Evolutionary conservation across 495 filamentous ascomycete species (phyloP).

Genomic region (Podospora anserina): DNA sequence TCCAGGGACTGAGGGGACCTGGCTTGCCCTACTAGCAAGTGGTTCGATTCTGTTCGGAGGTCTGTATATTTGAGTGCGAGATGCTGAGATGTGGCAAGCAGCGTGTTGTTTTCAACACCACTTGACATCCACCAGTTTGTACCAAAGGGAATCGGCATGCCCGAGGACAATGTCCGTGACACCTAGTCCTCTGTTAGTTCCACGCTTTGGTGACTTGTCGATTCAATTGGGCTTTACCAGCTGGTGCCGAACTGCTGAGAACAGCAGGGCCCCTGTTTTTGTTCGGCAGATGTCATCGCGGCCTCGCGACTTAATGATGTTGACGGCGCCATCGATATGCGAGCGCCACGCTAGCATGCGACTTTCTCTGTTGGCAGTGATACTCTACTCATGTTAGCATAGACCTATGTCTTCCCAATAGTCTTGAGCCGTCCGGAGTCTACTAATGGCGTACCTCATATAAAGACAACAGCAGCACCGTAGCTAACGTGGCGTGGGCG

Average conservation of each 20-base stretch:
- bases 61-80: constrained; percentile 44
- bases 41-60: constrained; percentile 40
- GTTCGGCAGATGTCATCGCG: constrained; percentile 47
- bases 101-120: constrained; percentile 35
- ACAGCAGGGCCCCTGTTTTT: constrained; percentile 44
- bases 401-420: neutral
- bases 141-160: constrained; percentile 38
- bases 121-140: constrained; percentile 48
- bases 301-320: constrained; percentile 50
- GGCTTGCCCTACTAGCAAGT: constrained; percentile 31
- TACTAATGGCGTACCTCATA: constrained; percentile 22
- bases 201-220: neutral
- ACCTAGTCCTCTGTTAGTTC: constrained; percentile 27
- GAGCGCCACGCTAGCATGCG: constrained; percentile 50
- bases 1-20: constrained; percentile 36
- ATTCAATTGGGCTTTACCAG: constrained; percentile 37
- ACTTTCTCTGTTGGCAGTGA: constrained; percentile 43
- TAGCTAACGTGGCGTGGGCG: constrained; percentile 29
- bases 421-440: neutral
- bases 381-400: constrained; percentile 37
- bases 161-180: constrained; percentile 42
- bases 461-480: constrained; percentile 28
- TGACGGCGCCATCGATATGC: constrained; percentile 54
- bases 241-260: constrained; percentile 47
- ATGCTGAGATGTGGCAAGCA: constrained; percentile 35